Evolutionary conservation across 345 rosid species (phyloP), one percentile per base, ranked within the genome.

Genomic region (Salix exigua): DNA sequence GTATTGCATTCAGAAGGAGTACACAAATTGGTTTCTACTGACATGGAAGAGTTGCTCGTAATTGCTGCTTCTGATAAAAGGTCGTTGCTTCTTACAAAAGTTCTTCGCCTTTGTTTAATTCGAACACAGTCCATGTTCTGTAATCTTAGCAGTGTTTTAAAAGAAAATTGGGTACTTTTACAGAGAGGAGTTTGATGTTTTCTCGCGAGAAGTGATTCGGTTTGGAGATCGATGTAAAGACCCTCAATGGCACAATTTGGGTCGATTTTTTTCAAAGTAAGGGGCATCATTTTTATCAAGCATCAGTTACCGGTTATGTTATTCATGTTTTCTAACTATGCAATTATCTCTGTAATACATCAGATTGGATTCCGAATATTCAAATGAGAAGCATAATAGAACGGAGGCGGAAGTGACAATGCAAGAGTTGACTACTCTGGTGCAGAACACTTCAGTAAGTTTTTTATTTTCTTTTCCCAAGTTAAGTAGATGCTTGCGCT

Each of bases 11-110:
- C 97, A 37, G 86, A 82, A 82, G 98, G 91, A 40, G 92, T 93
- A 58, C 87, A 85, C 72, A 80, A 79, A 65, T 79, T 95, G 82
- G 93, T 95, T 75, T 95, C 97, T 50, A 82, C 88, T 3, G 87
- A 93, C 72, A 85, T 83, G 67, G 69, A 63, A 40, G 96, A 88
- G 86, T 83, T 95, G 86, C 88, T 87, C 26, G 77, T 78, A 23
- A 86, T 95, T 83, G 97, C 93, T 82, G 97, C 97, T 63, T 85
- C 94, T 73, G 99, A 95, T 83, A 93, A 93, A 87, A 93, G 96
- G 97, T 95, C 75, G 78, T 38, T 84, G 72, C 77, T 70, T 71
- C 18, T 46, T 62, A 55, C n/a, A 77, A 68, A 40, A 53, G 21
- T 10, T 16, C 48, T 55, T 70, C 69, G 19, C 35, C 58, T 72